Evolutionary conservation across 306 rosid genomes (phyloP).

Genomic region (Cucurbita maxima): DNA sequence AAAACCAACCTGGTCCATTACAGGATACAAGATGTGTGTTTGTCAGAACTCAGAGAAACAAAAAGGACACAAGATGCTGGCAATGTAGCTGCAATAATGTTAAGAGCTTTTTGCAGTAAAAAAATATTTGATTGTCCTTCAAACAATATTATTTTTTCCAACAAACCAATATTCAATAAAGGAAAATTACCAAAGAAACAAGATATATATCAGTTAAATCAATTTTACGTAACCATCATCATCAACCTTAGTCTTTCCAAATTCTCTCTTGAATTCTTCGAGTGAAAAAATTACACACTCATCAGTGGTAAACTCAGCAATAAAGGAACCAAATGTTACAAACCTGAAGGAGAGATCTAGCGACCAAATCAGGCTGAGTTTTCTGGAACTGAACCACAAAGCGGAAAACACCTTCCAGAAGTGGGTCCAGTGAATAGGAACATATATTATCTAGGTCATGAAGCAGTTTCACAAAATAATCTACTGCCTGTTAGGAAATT

Average conservation of each 20-base stretch:
- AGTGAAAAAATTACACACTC: not conserved
- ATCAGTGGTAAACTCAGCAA: not conserved
- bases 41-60: not conserved
- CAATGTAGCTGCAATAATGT: not conserved
- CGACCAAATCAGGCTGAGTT: conserved; percentile 78
- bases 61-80: too few relatives aligned
- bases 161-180: not conserved
- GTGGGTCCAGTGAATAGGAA: conserved; percentile 53
- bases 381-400: conserved; percentile 87
- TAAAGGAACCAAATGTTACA: conserved; percentile 6
- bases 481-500: conserved; percentile 55
- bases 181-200: not conserved
- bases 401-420: conserved; percentile 56
- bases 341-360: conserved; percentile 97
- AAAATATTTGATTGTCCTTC: not conserved
- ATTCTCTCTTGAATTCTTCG: not conserved
- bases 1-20: not conserved
- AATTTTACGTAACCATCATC: not conserved
- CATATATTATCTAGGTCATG: conserved; percentile 61
- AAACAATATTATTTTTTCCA: not conserved
- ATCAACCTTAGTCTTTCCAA: not conserved
- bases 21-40: not conserved
- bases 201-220: not conserved
- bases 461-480: conserved; percentile 75
- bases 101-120: not conserved